Conservation (phyloP, 257 asterid genomes). For the Solanum corneliomulleri region DNA sequence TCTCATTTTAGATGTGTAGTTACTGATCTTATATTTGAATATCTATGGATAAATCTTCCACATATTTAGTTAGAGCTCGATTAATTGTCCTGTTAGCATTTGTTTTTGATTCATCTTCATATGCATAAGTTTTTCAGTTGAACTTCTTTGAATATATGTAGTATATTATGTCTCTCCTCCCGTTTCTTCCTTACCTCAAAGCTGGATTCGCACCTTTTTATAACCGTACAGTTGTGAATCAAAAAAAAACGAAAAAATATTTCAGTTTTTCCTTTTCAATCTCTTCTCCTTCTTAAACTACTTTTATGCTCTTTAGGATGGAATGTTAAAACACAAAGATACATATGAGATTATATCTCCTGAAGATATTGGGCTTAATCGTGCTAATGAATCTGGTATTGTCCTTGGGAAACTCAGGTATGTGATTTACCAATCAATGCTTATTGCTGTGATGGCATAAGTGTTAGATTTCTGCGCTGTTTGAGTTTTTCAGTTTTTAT, state of each 20-base stretch:
- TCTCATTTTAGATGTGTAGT: neutral
- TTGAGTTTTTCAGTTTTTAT: neutral
- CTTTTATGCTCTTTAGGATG: constrained; percentile 48
- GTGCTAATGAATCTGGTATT: constrained; percentile 84
- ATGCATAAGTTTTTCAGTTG: neutral
- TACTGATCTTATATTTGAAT: neutral
- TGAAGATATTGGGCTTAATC: constrained; percentile 90
- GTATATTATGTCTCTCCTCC: neutral
- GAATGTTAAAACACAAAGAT: constrained; percentile 85
- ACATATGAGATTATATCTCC: constrained; percentile 95
- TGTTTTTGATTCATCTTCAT: neutral
- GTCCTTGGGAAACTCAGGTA: constrained; percentile 98
- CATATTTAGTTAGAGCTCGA: neutral
- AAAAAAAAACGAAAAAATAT: neutral
- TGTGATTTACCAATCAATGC: constrained; percentile 1
- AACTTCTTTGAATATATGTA: neutral
- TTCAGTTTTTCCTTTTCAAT: neutral
- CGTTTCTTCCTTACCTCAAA: neutral
- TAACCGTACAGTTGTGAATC: neutral
- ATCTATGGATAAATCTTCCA: neutral
- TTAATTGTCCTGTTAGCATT: neutral
- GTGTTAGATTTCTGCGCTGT: neutral
- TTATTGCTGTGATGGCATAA: neutral
- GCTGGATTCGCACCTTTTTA: neutral
- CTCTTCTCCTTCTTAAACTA: neutral